phyloP scores from a whole-genome alignment of 176 grass and related monocot species.

The Lolium multiflorum region DNA sequence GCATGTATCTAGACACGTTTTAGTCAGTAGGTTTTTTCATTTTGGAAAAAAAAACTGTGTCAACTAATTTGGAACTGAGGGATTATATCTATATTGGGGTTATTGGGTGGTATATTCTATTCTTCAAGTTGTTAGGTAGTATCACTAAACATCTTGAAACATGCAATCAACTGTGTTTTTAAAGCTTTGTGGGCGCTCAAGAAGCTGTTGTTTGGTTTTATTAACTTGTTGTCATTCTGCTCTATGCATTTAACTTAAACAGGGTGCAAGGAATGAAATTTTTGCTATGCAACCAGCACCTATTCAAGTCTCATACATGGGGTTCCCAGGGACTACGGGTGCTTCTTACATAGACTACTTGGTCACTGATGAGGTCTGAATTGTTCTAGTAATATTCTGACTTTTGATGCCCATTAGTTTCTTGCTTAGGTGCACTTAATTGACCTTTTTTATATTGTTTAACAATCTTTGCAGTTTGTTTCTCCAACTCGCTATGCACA shows the following conservation, averaged over 20 bases:
- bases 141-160: not conserved
- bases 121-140: conserved; percentile 7
- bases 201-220: not conserved
- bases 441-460: conserved; percentile 9
- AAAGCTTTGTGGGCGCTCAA: not conserved
- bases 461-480: conserved; percentile 28
- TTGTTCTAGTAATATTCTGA: conserved; percentile 18
- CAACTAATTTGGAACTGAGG: too few species aligned
- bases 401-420: conserved; percentile 31
- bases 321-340: conserved; percentile 74
- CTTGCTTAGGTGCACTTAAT: conserved; percentile 7
- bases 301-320: conserved; percentile 82
- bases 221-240: not conserved
- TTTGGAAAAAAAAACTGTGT: too few species aligned
- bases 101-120: not conserved
- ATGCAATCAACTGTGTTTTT: not conserved
- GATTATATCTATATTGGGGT: too few species aligned
- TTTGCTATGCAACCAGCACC: conserved; percentile 75
- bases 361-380: conserved; percentile 57
- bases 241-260: conserved; percentile 5
- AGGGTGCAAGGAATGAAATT: conserved; percentile 82
- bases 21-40: too few species aligned
- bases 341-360: conserved; percentile 77
- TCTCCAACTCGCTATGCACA: conserved; percentile 44
- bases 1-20: too few species aligned